These are phyloP conservation scores for Centella asiatica DNA, from an alignment of 129 eudicot genomes.

Conservation along the genomic window DNA sequence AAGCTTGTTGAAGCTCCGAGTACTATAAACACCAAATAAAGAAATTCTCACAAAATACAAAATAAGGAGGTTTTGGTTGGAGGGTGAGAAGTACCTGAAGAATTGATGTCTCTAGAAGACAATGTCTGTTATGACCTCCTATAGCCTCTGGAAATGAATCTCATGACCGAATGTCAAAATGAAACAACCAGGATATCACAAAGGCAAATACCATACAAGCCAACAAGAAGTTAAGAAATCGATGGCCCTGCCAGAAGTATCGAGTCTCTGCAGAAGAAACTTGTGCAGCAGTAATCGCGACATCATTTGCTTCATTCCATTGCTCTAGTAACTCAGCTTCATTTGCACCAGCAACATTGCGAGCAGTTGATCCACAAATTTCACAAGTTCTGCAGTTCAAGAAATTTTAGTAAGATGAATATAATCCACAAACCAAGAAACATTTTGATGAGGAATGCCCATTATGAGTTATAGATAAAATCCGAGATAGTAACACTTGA, in stretches of 20 bases:
- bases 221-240: conserved; percentile 79
- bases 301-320: conserved; percentile 61
- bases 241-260: conserved; percentile 83
- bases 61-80: background rate
- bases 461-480: background rate
- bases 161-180: conserved; percentile 64
- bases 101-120: background rate
- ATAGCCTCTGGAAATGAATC: background rate
- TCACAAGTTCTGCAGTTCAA: conserved; percentile 68
- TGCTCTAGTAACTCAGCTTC: conserved; percentile 58
- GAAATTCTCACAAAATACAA: background rate
- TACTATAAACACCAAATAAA: background rate
- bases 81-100: background rate
- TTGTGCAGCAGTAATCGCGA: conserved; percentile 28
- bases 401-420: conserved; percentile 1
- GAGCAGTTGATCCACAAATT: conserved; percentile 81
- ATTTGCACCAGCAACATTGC: conserved; percentile 70
- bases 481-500: background rate
- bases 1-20: conserved; percentile 1
- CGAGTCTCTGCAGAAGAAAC: conserved; percentile 32
- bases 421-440: background rate
- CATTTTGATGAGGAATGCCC: background rate
- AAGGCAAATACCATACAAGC: conserved; percentile 99
- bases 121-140: background rate
- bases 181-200: conserved; percentile 93